Base-by-base conservation (phyloP, 495 filamentous ascomycete genomes). In the Baudoinia panamericana region DNA sequence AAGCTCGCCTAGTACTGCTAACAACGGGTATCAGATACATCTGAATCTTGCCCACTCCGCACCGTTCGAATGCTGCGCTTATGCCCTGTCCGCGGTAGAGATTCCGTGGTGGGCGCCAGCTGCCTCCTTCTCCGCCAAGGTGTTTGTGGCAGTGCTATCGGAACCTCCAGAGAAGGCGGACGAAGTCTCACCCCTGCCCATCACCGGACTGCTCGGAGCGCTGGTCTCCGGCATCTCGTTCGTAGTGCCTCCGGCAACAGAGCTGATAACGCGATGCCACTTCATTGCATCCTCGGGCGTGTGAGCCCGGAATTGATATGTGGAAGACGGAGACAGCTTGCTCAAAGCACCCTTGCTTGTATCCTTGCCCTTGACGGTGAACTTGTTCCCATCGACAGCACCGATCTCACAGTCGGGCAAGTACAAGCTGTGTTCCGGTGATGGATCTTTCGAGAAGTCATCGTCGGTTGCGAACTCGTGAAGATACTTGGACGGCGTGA, bases 391-490 rank as follows among this genome's bases (percentile, higher is more conserved):
- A 46, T 68, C 72, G 28, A 84, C 67, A 4, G 69, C 68, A 41
- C 87, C 84, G 41, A 96, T 68, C 18, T 73, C 62, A 53, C 87
- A 92, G 55, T 97, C 92, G 30, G 90, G 90, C 6, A 97, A 74
- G 57, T 85, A 97, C 39, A 97, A 76, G 17, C 80, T 85, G 7
- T 86, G 65, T 57, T 96, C 86, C 0, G 88, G 92, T 18, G 64
- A 60, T 5, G 88, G 86, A 44, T 97, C 92, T 50, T 71, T 70
- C 37, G 70, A 71, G 54, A 82, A 64, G 56, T 93, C 79, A 59
- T 97, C 88, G 56, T 78, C 78, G 53, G 88, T 84, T 59, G 93
- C 93, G 69, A 92, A 96, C 55, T 96, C 90, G 61, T 96, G 90
- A 32, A 97, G 65, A 61, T 79, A 97, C 46, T 80, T 78, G 16